Percentiles rank a stretch among this genome's conserved stretches.
phyloP scores from a whole-genome alignment of 805 yeast species.

The Pichia membranifaciens region DNA sequence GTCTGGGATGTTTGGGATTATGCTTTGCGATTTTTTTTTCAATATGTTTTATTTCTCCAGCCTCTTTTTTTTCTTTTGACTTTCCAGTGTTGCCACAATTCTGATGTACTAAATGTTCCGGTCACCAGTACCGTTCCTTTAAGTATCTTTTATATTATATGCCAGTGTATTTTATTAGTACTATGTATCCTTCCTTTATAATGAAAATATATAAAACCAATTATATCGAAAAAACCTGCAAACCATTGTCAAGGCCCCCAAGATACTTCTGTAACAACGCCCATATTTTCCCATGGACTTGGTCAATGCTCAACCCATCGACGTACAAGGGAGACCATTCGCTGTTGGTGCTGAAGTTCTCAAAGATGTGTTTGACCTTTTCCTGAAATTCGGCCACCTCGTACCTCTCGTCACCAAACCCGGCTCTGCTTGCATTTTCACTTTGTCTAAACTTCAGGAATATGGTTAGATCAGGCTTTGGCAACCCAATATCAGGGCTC shows the following conservation, averaged over 20 bases:
- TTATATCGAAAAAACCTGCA: conserved; percentile 13
- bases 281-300: conserved; percentile 49
- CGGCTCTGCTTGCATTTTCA: conserved; percentile 49
- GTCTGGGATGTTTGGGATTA: no score
- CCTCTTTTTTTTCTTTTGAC: not conserved
- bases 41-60: no score
- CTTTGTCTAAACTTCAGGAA: conserved; percentile 59
- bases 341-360: conserved; percentile 28
- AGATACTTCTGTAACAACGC: conserved; percentile 15
- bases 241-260: conserved; percentile 15
- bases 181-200: conserved; percentile 1
- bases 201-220: not conserved
- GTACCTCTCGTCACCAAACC: conserved; percentile 93
- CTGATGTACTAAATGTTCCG: not conserved
- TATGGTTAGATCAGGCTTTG: conserved; percentile 77
- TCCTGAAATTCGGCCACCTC: conserved; percentile 70
- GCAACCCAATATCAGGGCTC: conserved; percentile 76
- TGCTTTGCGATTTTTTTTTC: no score
- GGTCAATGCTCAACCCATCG: conserved; percentile 48
- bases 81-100: no score
- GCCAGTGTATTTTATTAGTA: not conserved
- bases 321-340: conserved; percentile 52
- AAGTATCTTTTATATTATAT: not conserved
- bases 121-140: not conserved
- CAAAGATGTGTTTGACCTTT: conserved; percentile 60